A percentile compares a stretch with the other conserved stretches of the same genome.
These are phyloP conservation scores for Dunaliella sp. DNA, from an alignment of 139 green algal species.

Conservation along the genomic window DNA sequence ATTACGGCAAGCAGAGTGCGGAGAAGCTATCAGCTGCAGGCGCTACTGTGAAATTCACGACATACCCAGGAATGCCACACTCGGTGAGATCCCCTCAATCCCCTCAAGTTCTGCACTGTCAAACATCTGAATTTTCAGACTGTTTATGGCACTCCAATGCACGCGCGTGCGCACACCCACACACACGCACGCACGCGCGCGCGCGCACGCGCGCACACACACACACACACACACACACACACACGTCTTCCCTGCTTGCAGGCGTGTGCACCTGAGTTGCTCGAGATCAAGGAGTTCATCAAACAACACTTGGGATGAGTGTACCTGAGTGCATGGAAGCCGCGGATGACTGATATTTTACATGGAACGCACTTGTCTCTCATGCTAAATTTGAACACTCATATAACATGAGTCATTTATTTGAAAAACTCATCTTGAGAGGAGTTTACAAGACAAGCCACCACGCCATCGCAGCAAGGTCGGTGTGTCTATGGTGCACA, in stretches of 20 bases:
- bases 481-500: no score
- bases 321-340: no score
- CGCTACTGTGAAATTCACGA: constrained; percentile 54
- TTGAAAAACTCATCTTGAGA: no score
- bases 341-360: no score
- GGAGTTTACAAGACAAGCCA: no score
- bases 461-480: no score
- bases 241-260: not conserved
- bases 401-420: no score
- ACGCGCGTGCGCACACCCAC: not conserved
- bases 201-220: not conserved
- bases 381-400: no score
- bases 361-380: no score
- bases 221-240: not conserved
- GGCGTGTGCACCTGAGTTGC: not conserved
- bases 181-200: not conserved
- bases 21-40: constrained; percentile 49
- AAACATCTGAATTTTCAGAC: no score
- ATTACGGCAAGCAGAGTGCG: constrained; percentile 50
- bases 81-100: constrained; percentile 38
- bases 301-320: no score
- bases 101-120: no score
- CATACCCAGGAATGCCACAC: constrained; percentile 65
- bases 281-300: not conserved
- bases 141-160: not conserved